These are phyloP conservation scores for Cucurbita pepo DNA, from an alignment of 306 rosid species.

Conservation along the genomic window DNA sequence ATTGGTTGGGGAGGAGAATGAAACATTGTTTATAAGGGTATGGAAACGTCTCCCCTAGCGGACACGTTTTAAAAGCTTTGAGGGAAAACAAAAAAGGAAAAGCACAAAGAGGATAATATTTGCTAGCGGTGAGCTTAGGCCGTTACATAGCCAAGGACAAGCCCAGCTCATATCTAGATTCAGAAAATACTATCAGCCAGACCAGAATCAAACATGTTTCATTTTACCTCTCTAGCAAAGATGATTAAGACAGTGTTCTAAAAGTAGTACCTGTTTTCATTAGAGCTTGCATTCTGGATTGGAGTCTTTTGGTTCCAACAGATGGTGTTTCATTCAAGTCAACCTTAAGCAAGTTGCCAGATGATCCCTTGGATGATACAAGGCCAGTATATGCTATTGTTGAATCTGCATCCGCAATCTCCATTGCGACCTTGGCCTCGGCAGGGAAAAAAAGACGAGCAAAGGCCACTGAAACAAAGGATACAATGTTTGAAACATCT, in stretches of 20 bases:
- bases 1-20: too few relatives aligned
- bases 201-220: background rate
- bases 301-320: slow-evolving; percentile 43
- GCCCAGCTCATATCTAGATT: background rate
- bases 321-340: slow-evolving; percentile 74
- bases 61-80: too few relatives aligned
- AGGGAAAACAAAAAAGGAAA: too few relatives aligned
- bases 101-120: too few relatives aligned
- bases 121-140: too few relatives aligned
- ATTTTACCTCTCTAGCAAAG: background rate
- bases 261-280: slow-evolving; percentile 63
- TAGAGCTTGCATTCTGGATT: slow-evolving; percentile 40
- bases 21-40: too few relatives aligned
- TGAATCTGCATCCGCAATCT: slow-evolving; percentile 50
- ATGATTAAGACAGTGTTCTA: background rate
- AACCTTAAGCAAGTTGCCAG: slow-evolving; percentile 47
- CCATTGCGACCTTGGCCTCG: slow-evolving; percentile 77
- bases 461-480: slow-evolving; percentile 49
- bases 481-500: too few relatives aligned
- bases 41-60: too few relatives aligned
- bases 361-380: slow-evolving; percentile 24
- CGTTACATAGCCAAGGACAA: too few relatives aligned
- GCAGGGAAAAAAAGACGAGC: slow-evolving; percentile 63
- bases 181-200: background rate
- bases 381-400: slow-evolving; percentile 12